A percentile compares a stretch with the other conserved stretches of the same genome.
These are phyloP conservation scores for Hyaloscypha variabilis DNA, from an alignment of 495 filamentous ascomycete species.

Conservation along the genomic window DNA sequence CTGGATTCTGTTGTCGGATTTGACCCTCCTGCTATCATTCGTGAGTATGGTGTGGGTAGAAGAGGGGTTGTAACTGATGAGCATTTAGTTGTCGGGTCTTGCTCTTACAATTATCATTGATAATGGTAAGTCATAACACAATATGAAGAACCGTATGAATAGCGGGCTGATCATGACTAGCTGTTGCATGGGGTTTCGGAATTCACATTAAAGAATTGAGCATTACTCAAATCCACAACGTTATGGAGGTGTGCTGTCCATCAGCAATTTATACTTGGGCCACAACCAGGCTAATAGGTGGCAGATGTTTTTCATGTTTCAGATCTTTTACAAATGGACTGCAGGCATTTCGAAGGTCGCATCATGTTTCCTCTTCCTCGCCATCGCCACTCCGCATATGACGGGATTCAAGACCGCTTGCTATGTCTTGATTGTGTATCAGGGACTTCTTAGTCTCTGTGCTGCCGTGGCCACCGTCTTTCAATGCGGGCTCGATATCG, in stretches of 20 bases:
- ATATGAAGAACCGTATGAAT: not conserved
- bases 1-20: not conserved
- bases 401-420: not conserved
- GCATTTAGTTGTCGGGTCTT: no score
- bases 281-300: not conserved
- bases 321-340: not conserved
- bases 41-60: no score
- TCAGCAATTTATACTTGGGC: not conserved
- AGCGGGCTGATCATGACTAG: not conserved
- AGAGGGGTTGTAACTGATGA: no score
- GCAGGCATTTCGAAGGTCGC: constrained; percentile 1
- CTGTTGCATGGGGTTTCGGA: not conserved
- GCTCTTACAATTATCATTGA: not conserved
- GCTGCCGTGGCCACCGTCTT: not conserved
- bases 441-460: not conserved
- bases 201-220: not conserved
- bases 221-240: not conserved
- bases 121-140: not conserved
- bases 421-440: not conserved
- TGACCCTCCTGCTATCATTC: not conserved
- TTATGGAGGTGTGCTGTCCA: not conserved
- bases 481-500: not conserved
- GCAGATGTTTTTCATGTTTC: not conserved
- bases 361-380: not conserved
- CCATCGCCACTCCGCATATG: constrained; percentile 1